These are phyloP conservation scores for Rhododendron ovatum DNA, from an alignment of 148 eudicot species.

Conservation along the genomic window DNA sequence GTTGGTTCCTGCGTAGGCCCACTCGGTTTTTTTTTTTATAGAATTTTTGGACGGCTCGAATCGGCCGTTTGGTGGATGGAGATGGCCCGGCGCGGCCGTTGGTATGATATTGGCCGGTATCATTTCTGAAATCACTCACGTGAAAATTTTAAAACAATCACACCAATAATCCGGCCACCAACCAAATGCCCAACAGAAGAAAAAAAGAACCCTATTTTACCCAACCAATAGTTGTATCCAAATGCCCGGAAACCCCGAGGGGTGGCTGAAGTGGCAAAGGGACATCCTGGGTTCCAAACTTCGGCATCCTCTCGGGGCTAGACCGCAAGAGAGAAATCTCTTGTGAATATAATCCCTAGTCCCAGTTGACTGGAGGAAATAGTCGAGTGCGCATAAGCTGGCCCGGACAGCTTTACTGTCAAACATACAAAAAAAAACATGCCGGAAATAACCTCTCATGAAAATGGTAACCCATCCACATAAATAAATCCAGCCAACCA, in stretches of 20 bases:
- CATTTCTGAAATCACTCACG: background rate
- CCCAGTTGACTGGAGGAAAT: no score
- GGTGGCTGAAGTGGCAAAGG: background rate
- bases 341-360: background rate
- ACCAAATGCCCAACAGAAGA: background rate
- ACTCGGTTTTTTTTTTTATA: no score
- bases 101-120: no score
- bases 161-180: background rate
- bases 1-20: no score
- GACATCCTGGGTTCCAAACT: no score
- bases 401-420: accelerated
- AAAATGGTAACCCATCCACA: background rate
- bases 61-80: no score
- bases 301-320: background rate
- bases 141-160: background rate
- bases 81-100: no score
- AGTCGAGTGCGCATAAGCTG: no score
- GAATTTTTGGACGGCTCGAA: no score
- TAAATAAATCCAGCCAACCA: background rate
- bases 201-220: background rate
- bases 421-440: no score
- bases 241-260: background rate
- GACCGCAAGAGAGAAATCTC: no score
- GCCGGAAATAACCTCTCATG: background rate
- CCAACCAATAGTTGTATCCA: background rate